These are phyloP conservation scores for Talaromyces sp. DNA, from an alignment of 2,329 filamentous ascomycete species.

Conservation along the genomic window DNA sequence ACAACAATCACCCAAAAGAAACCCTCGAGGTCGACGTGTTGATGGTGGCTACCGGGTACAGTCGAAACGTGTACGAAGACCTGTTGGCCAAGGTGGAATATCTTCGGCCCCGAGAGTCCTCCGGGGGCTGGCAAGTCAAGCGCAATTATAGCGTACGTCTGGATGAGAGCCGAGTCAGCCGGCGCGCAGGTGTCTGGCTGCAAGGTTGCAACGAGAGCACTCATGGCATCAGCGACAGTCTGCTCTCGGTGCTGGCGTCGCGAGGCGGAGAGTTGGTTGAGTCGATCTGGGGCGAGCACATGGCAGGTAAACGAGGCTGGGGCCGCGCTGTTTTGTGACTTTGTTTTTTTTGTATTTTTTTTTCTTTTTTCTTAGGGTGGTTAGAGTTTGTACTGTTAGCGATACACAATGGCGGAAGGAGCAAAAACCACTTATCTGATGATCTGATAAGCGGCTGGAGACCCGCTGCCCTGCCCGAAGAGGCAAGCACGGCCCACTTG, in stretches of 20 bases:
- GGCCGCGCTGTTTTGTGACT: conserved; percentile 2
- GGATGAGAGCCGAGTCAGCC: conserved; percentile 60
- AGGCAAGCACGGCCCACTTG: not conserved
- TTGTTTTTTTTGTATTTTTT: too few relatives aligned
- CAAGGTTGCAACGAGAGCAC: conserved; percentile 92
- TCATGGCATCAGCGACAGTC: conserved; percentile 79
- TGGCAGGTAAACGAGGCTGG: conserved; percentile 18
- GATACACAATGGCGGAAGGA: not conserved
- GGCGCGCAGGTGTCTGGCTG: conserved; percentile 76
- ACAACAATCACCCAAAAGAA: conserved; percentile 45
- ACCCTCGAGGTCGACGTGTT: conserved; percentile 71
- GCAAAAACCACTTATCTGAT: not conserved
- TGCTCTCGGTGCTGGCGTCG: conserved; percentile 71
- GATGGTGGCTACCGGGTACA: conserved; percentile 83
- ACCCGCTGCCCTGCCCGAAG: not conserved
- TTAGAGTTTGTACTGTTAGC: not conserved
- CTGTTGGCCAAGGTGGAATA: conserved; percentile 64
- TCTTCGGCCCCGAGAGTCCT: conserved; percentile 56
- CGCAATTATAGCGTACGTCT: conserved; percentile 78
- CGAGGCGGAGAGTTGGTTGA: conserved; percentile 73
- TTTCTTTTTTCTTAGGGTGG: too few relatives aligned
- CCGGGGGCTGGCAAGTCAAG: conserved; percentile 59
- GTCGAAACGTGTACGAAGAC: conserved; percentile 68
- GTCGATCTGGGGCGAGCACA: conserved; percentile 59
- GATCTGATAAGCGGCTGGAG: not conserved